phyloP scores from a whole-genome alignment of 2,329 filamentous ascomycete species.

The Paramyrothecium roridum region DNA sequence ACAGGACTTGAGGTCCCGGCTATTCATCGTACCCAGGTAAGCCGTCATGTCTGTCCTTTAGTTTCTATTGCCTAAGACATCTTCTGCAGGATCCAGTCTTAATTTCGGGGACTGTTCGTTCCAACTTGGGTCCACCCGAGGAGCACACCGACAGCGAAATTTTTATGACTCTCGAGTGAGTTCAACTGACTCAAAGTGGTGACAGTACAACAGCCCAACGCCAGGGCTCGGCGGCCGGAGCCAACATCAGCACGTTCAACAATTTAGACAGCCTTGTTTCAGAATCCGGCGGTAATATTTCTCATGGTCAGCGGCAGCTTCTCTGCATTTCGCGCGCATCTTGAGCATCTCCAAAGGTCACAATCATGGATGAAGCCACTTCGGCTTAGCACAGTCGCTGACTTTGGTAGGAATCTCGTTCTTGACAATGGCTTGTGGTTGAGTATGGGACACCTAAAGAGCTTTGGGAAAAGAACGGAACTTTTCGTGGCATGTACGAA shows the following conservation, averaged over 20 bases:
- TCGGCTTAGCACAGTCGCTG: conserved; percentile 63
- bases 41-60: too few relatives aligned
- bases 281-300: conserved; percentile 54
- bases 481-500: not conserved
- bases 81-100: conserved; percentile 62
- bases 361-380: conserved; percentile 69
- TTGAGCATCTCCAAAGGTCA: conserved; percentile 59
- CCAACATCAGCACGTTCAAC: conserved; percentile 47
- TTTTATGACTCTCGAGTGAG: not conserved
- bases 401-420: conserved; percentile 64
- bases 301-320: conserved; percentile 38
- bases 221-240: not conserved
- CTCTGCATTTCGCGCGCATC: conserved; percentile 64
- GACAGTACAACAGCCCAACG: not conserved
- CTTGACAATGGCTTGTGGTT: conserved; percentile 51
- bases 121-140: conserved; percentile 69
- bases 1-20: conserved; percentile 59
- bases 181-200: not conserved
- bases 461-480: conserved; percentile 40
- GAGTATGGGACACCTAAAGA: conserved; percentile 58
- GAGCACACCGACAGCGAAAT: conserved; percentile 57
- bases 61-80: too few relatives aligned
- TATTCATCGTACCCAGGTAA: conserved; percentile 64
- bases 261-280: conserved; percentile 53
- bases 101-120: conserved; percentile 69